Evolutionary conservation across 805 yeast genomes (phyloP), one percentile per base, ranked within the genome.

Genomic region (Pichia nanzhaoensis): DNA sequence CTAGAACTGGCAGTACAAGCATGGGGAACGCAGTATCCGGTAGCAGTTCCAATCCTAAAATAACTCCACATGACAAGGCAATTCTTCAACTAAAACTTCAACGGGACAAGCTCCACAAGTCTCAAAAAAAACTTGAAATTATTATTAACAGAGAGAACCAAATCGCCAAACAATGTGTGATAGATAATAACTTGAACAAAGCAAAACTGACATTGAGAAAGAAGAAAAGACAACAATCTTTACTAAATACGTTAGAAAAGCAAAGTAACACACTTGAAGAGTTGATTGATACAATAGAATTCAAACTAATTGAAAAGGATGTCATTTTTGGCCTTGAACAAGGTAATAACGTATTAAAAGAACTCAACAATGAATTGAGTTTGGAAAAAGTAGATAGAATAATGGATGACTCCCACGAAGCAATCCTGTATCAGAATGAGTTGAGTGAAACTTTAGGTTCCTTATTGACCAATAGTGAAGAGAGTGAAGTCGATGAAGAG

Each of bases 21-120:
- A 65, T 66, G 70, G 70, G 70, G 16, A 64, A 64, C 38, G 39
- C 60, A 16, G 47, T 61, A 21, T 24, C 37, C 17, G 13, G 32
- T 13, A 4, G 12, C 9, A 17, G 5, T 10, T 16, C 39, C 51
- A 57, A 35, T 44, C 76, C 79, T 1, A 80, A 77, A 57, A 79
- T 91, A 17, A 87, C 95, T 6, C 72, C 81, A 32, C 90, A 89
- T 54, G 99, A 93, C 58, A 77, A 71, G 57, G 96, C 97, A 0
- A 76, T 93, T 10, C 71, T 88, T 51, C 93, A 90, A 58, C 71
- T 93, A 54, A 93, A 93, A 60, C 68, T 84, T 33, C 97, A 95
- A 55, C 71, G 96, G 49, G 99, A 93, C 64, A 82, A 82, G 51
- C 71, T 93, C 19, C 77, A 77, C 53, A 85, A 83, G 61, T 85